Conservation (phyloP, 2,329 filamentous ascomycete genomes). For the Ceratocystis alfenasii region DNA sequence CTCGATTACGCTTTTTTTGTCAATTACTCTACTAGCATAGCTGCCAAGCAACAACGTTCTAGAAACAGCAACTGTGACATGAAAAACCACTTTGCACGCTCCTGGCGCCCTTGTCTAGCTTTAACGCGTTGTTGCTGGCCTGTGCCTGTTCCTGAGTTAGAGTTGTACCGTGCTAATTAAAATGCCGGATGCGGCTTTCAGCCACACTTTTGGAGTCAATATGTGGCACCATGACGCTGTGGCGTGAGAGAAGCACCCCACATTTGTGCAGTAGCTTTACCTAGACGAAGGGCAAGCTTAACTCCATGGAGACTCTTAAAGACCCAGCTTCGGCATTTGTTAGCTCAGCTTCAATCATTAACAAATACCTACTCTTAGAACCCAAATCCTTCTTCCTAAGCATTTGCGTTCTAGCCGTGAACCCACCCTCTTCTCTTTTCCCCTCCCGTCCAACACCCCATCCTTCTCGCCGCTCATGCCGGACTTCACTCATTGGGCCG, state of each 20-base stretch:
- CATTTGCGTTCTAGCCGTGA: no score
- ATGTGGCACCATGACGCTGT: constrained; percentile 5
- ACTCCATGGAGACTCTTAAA: no score
- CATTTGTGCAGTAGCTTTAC: background rate
- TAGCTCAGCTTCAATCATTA: no score
- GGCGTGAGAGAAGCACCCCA: constrained; percentile 2
- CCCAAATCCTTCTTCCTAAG: no score
- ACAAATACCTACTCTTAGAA: no score
- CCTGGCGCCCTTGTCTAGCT: background rate
- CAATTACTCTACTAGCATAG: background rate
- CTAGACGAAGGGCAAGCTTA: no score
- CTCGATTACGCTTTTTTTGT: background rate
- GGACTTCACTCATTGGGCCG: constrained; percentile 17
- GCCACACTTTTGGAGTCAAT: background rate
- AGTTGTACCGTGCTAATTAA: background rate
- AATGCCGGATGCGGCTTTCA: background rate
- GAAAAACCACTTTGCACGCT: constrained; percentile 19
- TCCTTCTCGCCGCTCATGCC: constrained; percentile 6
- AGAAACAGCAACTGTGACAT: background rate
- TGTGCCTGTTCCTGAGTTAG: background rate
- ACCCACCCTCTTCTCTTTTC: background rate
- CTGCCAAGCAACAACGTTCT: background rate
- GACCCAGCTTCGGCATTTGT: no score
- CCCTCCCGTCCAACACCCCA: background rate
- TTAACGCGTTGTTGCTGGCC: background rate